phyloP scores from a whole-genome alignment of 495 filamentous ascomycete species.

The Talaromyces stipitatus region DNA sequence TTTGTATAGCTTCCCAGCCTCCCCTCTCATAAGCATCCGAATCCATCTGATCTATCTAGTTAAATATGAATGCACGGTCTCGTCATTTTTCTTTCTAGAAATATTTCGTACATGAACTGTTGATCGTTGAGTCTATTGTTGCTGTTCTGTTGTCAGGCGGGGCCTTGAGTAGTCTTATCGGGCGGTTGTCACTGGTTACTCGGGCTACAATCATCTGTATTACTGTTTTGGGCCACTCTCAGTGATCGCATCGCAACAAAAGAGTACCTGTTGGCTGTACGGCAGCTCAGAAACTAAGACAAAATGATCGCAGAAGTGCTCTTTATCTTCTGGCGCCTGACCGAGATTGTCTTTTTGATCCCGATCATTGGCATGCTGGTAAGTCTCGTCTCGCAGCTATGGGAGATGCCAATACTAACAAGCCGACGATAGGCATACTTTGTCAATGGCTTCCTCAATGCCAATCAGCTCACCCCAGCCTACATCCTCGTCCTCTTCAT shows the following conservation, averaged over 20 bases:
- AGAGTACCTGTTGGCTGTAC: not conserved
- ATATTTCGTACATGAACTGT: not conserved
- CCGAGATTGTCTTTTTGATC: slow-evolving; percentile 78
- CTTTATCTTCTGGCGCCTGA: slow-evolving; percentile 77
- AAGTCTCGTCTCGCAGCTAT: slow-evolving; percentile 9
- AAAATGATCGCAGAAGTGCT: slow-evolving; percentile 71
- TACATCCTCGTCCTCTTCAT: slow-evolving; percentile 90
- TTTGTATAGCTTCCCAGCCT: slow-evolving; percentile 1
- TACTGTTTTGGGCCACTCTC: not conserved
- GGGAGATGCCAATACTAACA: not conserved
- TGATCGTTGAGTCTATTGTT: too few species aligned
- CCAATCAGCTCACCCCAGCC: slow-evolving; percentile 65
- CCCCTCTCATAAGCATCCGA: not conserved
- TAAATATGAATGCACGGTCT: not conserved
- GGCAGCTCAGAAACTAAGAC: slow-evolving; percentile 5
- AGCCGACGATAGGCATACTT: slow-evolving; percentile 55
- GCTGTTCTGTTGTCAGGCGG: slow-evolving; percentile 1
- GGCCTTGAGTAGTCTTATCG: not conserved
- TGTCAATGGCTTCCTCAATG: slow-evolving; percentile 62
- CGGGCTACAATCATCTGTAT: not conserved
- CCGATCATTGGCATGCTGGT: slow-evolving; percentile 82
- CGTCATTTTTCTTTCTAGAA: not conserved
- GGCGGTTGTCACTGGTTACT: slow-evolving; percentile 3
- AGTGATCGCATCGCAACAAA: not conserved
- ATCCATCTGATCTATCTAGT: not conserved